Conservation (phyloP, 192 early-diverging fungal species). For the Paraglomus brasilianum region DNA sequence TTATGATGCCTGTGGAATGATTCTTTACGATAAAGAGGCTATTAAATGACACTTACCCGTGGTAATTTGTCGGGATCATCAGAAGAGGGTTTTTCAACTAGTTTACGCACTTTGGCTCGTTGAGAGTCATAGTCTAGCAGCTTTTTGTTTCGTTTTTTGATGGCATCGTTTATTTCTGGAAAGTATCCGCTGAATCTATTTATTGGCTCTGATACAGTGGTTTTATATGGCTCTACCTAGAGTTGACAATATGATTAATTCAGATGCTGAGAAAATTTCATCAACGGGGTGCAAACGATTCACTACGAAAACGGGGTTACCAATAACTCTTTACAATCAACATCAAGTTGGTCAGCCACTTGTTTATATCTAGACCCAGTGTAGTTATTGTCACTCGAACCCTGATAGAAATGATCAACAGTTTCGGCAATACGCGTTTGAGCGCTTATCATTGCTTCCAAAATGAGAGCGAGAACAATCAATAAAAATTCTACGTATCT, state of each 20-base stretch:
- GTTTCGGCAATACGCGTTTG: slow-evolving; percentile 86
- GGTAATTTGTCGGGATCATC: slow-evolving; percentile 69
- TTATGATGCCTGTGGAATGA: not conserved
- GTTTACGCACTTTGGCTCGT: slow-evolving; percentile 69
- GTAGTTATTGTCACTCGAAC: slow-evolving; percentile 69
- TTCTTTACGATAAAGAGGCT: not conserved
- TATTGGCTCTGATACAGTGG: slow-evolving; percentile 89
- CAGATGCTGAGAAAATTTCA: not conserved
- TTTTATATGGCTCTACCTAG: slow-evolving; percentile 78
- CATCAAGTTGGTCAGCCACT: slow-evolving; percentile 76
- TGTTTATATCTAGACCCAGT: slow-evolving; percentile 83
- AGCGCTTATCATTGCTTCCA: slow-evolving; percentile 74
- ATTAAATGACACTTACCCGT: slow-evolving; percentile 41
- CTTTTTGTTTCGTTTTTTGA: slow-evolving; percentile 85
- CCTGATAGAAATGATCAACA: slow-evolving; percentile 87
- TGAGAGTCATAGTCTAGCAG: slow-evolving; percentile 87
- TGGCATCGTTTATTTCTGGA: slow-evolving; percentile 91
- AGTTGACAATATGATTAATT: not conserved
- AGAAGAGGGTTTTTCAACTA: slow-evolving; percentile 72
- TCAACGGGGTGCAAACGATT: not conserved
- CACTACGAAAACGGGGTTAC: slow-evolving; percentile 39
- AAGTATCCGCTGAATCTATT: slow-evolving; percentile 82
- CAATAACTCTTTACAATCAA: slow-evolving; percentile 75
- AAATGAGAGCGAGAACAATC: not conserved
- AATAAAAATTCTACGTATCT: not conserved